phyloP scores from a whole-genome alignment of 768 basidiomycete species.

The Terana coerulea region DNA sequence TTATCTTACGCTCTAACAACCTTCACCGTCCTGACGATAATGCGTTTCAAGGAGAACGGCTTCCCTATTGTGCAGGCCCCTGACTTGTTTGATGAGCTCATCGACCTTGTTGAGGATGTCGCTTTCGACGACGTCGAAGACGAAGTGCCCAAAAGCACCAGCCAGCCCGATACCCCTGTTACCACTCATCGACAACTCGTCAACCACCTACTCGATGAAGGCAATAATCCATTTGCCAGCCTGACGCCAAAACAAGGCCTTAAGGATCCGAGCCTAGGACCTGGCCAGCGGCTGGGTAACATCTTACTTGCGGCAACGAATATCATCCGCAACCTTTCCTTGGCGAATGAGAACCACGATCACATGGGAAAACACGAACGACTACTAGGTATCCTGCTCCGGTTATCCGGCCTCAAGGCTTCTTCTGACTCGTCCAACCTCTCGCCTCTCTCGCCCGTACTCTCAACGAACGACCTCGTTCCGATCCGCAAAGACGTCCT shows the following conservation, averaged over 20 bases:
- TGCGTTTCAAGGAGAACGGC: constrained; percentile 54
- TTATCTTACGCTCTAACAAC: constrained; percentile 89
- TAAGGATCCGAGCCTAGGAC: constrained; percentile 48
- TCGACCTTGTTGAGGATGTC: constrained; percentile 83
- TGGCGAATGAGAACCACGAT: constrained; percentile 63
- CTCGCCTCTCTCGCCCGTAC: constrained; percentile 45
- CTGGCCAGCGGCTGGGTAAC: constrained; percentile 64
- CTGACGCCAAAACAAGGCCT: constrained; percentile 46
- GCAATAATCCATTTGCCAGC: constrained; percentile 56
- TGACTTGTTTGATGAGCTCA: constrained; percentile 80
- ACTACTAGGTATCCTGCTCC: constrained; percentile 63
- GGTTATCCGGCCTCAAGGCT: constrained; percentile 54
- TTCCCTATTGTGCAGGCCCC: constrained; percentile 74
- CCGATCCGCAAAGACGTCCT: constrained; percentile 75
- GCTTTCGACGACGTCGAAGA: constrained; percentile 58
- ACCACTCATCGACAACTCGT: constrained; percentile 66
- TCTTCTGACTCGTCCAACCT: constrained; percentile 20
- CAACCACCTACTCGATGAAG: constrained; percentile 52
- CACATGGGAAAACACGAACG: constrained; percentile 64
- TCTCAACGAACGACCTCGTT: constrained; percentile 72
- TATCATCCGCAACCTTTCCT: constrained; percentile 85
- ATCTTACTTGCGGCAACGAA: constrained; percentile 67
- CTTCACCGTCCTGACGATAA: constrained; percentile 74
- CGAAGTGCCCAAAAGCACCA: constrained; percentile 25
- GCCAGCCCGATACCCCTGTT: constrained; percentile 30